Evolutionary conservation across 495 filamentous ascomycete species (phyloP).

Genomic region (Extremus antarcticus): DNA sequence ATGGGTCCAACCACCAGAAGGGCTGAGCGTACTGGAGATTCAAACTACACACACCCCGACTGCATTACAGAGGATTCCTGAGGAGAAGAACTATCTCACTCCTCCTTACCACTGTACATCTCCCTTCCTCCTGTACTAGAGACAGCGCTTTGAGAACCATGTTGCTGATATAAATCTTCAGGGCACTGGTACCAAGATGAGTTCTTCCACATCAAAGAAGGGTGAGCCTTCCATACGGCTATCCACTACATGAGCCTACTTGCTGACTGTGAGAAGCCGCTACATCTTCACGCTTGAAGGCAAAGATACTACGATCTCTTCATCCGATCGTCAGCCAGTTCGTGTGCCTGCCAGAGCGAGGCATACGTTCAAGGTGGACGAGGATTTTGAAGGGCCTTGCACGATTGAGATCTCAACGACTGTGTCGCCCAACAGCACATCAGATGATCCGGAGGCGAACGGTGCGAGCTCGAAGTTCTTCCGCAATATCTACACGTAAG

Average conservation of each 20-base stretch:
- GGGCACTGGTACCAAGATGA: slow-evolving; percentile 16
- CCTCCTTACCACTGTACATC: slow-evolving; percentile 8
- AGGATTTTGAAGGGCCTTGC: slow-evolving; percentile 6
- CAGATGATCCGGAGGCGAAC: slow-evolving; percentile 4
- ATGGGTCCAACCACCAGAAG: slow-evolving; percentile 9
- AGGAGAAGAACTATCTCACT: slow-evolving; percentile 2
- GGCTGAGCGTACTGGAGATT: slow-evolving; percentile 8
- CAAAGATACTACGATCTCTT: slow-evolving; percentile 7
- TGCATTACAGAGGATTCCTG: slow-evolving; percentile 3
- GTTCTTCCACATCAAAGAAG: slow-evolving; percentile 11
- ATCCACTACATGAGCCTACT: too few relatives aligned
- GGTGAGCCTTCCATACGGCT: too few relatives aligned
- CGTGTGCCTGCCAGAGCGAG: slow-evolving; percentile 5
- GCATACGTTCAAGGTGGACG: slow-evolving; percentile 13
- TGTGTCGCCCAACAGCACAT: slow-evolving; percentile 1
- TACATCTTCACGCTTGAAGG: slow-evolving; percentile 15
- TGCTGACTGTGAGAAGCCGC: neutral
- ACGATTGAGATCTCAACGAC: slow-evolving; percentile 10
- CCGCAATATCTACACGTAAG: slow-evolving; percentile 11
- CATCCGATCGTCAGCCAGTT: slow-evolving; percentile 7
- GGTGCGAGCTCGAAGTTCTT: slow-evolving; percentile 12
- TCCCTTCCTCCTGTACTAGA: neutral
- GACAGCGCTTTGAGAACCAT: neutral
- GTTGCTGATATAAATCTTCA: too few relatives aligned
- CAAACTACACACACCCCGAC: slow-evolving; percentile 11